Conservation (phyloP, 805 yeast species). For the Barnettozyma sp. region DNA sequence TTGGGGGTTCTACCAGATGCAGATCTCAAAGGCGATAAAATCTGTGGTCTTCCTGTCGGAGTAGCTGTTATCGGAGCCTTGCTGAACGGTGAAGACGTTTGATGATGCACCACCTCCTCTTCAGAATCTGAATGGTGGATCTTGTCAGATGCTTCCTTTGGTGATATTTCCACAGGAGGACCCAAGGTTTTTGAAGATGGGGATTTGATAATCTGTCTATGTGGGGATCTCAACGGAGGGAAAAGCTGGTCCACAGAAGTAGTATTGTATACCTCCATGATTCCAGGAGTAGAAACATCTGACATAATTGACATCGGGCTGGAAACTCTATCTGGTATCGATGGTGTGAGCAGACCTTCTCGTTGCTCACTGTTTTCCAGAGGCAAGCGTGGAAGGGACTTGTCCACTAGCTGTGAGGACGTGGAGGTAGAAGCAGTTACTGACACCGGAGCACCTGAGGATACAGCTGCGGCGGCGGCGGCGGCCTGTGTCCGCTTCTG, state of each 20-base stretch:
- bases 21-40: conserved; percentile 18
- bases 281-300: conserved; percentile 14
- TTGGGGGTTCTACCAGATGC: conserved; percentile 14
- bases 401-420: conserved; percentile 14
- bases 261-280: conserved; percentile 7
- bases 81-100: too few relatives aligned
- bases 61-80: conserved; percentile 1
- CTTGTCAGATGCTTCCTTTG: conserved; percentile 2
- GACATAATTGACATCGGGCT: conserved; percentile 18
- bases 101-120: conserved; percentile 4
- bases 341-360: too few relatives aligned
- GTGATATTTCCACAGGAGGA: conserved; percentile 18
- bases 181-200: conserved; percentile 9
- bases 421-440: too few relatives aligned
- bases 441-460: too few relatives aligned
- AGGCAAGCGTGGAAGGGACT: conserved; percentile 22
- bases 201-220: conserved; percentile 9
- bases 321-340: conserved; percentile 14
- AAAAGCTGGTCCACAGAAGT: conserved; percentile 3
- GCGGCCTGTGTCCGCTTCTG: conserved; percentile 24
- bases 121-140: background rate
- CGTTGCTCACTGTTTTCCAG: conserved; percentile 2
- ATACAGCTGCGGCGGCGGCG: too few relatives aligned
- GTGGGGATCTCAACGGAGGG: conserved; percentile 23
- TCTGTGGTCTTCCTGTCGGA: conserved; percentile 7